Evolutionary conservation across 2,329 filamentous ascomycete species (phyloP).

Genomic region (Colletotrichum phormii): DNA sequence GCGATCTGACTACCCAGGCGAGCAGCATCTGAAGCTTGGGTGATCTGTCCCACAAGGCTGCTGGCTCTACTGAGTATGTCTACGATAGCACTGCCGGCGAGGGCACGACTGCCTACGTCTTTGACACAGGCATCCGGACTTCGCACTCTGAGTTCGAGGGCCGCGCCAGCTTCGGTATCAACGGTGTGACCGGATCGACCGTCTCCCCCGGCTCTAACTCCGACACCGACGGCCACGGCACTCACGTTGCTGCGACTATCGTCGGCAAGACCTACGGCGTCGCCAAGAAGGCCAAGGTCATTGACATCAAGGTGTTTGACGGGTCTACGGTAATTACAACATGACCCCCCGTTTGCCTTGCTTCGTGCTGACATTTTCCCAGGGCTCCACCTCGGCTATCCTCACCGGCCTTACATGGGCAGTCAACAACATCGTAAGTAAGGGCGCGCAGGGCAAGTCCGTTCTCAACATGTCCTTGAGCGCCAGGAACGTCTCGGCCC

Average conservation of each 20-base stretch:
- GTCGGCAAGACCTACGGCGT: constrained; percentile 46
- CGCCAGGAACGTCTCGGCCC: constrained; percentile 58
- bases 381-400: constrained; percentile 34
- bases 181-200: constrained; percentile 42
- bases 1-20: constrained; percentile 37
- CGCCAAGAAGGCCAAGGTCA: constrained; percentile 43
- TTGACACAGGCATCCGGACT: constrained; percentile 57
- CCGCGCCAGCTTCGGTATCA: constrained; percentile 44
- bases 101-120: constrained; percentile 50
- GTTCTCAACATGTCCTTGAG: constrained; percentile 57
- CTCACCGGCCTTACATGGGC: constrained; percentile 43
- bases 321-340: constrained; percentile 19
- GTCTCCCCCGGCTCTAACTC: constrained; percentile 24
- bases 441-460: constrained; percentile 40
- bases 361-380: not conserved
- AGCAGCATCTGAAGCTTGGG: constrained; percentile 46
- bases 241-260: constrained; percentile 46
- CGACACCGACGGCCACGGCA: constrained; percentile 45
- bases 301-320: constrained; percentile 46
- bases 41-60: constrained; percentile 53
- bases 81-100: constrained; percentile 41
- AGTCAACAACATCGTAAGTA: constrained; percentile 39
- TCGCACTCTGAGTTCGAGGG: constrained; percentile 48
- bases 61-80: constrained; percentile 44
- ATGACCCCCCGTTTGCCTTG: constrained; percentile 39